These are phyloP conservation scores for Starmera stellimalicola DNA, from an alignment of 1,139 yeast genomes.

Conservation along the genomic window DNA sequence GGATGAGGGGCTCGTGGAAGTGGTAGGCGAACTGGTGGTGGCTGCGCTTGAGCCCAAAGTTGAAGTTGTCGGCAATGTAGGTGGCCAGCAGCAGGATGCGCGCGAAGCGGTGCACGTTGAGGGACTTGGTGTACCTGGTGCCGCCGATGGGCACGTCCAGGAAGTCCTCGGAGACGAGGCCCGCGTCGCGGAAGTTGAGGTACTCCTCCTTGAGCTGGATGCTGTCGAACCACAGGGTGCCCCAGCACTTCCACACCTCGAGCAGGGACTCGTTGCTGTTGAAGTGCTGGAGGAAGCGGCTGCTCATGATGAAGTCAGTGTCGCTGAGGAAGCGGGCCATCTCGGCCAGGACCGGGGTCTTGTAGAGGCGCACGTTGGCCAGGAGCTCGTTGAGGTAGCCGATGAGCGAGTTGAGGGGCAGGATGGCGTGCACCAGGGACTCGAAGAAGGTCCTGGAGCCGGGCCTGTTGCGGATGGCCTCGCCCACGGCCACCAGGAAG, in stretches of 20 bases:
- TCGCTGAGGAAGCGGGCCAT: constrained; percentile 12
- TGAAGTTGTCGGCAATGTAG: constrained; percentile 38
- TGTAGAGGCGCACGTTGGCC: constrained; percentile 25
- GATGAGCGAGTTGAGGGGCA: constrained; percentile 62
- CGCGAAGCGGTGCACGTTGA: constrained; percentile 38
- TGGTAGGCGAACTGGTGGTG: constrained; percentile 34
- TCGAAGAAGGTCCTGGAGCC: constrained; percentile 39
- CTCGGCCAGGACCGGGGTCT: constrained; percentile 10
- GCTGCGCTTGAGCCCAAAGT: constrained; percentile 44
- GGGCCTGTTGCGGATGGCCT: constrained; percentile 41
- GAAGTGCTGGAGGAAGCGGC: constrained; percentile 26
- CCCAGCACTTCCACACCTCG: constrained; percentile 83
- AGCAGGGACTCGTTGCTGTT: constrained; percentile 52
- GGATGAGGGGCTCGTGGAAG: constrained; percentile 4
- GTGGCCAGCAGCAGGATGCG: constrained; percentile 43
- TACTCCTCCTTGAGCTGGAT: constrained; percentile 42
- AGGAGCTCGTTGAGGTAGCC: constrained; percentile 42
- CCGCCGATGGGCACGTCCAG: constrained; percentile 60
- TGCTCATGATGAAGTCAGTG: constrained; percentile 16
- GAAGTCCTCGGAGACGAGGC: constrained; percentile 48
- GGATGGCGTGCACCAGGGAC: constrained; percentile 38
- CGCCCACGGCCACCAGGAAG: constrained; percentile 53
- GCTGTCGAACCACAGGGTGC: constrained; percentile 69
- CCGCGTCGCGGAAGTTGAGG: constrained; percentile 42
- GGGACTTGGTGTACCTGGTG: constrained; percentile 31